Evolutionary conservation across 805 yeast species (phyloP).

Genomic region (Wickerhamomyces chaumierensis): DNA sequence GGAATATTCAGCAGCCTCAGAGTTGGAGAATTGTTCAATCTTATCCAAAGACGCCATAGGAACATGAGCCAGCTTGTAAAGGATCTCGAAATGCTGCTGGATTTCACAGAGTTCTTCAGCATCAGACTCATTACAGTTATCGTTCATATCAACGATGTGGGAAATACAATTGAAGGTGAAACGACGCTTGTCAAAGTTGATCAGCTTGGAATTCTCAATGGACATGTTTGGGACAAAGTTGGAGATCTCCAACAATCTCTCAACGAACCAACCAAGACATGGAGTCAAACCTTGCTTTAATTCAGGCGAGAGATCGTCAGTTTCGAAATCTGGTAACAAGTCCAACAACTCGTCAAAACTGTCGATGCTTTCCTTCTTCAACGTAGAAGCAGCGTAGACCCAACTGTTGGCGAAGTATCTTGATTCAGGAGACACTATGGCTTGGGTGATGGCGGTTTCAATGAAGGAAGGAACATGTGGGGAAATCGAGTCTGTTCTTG

Average conservation of each 20-base stretch:
- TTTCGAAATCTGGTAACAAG: slow-evolving; percentile 25
- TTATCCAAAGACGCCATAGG: slow-evolving; percentile 24
- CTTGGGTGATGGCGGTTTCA: slow-evolving; percentile 67
- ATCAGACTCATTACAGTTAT: slow-evolving; percentile 18
- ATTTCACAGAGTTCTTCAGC: slow-evolving; percentile 20
- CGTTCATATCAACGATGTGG: slow-evolving; percentile 36
- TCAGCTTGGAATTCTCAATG: slow-evolving; percentile 45
- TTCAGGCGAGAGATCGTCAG: slow-evolving; percentile 13
- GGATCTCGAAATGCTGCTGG: slow-evolving; percentile 35
- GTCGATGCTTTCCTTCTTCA: slow-evolving; percentile 11
- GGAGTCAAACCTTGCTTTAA: slow-evolving; percentile 47
- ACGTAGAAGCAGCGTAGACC: slow-evolving; percentile 36
- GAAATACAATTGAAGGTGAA: slow-evolving; percentile 52
- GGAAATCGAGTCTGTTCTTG: slow-evolving; percentile 18
- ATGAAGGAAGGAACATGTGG: slow-evolving; percentile 71
- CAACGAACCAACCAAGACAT: slow-evolving; percentile 87
- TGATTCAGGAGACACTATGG: slow-evolving; percentile 72
- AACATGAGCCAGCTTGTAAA: slow-evolving; percentile 27
- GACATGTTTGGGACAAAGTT: slow-evolving; percentile 74
- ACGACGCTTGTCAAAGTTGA: slow-evolving; percentile 80
- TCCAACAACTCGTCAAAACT: slow-evolving; percentile 22
- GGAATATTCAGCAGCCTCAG: slow-evolving; percentile 29
- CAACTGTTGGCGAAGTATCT: slow-evolving; percentile 59
- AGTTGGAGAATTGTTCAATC: slow-evolving; percentile 30
- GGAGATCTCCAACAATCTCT: slow-evolving; percentile 64